Base-by-base conservation (phyloP, 139 green algal species). In the Ulvella scutata region DNA sequence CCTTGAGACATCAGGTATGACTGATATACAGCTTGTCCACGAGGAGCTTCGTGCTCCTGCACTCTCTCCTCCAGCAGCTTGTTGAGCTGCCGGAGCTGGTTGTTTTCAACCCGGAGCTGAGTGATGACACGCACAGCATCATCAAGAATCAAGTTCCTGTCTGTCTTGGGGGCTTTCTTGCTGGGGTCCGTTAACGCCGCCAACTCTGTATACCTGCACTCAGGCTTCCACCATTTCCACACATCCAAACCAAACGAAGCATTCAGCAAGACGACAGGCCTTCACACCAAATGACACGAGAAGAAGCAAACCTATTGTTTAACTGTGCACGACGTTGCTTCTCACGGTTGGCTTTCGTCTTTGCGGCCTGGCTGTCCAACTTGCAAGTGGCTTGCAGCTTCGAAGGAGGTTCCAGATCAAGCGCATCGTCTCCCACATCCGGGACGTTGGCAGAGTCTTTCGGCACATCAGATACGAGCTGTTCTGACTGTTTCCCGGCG, bases 61-160 rank as follows among this genome's bases (percentile, higher is more conserved):
- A 88, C 84, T 21, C 83, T 81, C 74, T 90, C 84, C 86, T 93
- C 90, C 0, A 93, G 82, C 37, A 93, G 90, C 81, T 91, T 92
- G 78, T 92, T 90, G 17, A 90, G 81, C 61, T 90, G 82, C 72
- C 74, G 75, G 7, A 92, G 86, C 80, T 91, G 82, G 28, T 83
- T 75, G 77, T 86, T 87, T 75, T 93, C 87, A 3, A 84, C 76
- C 10, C 78, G 77, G 4, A 90, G 67, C 62, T 88, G 82, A 73
- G 77, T 72, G 20, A 93, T 77, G n/a, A 85, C 82, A 37, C 83
- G 82, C 73, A 93, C 87, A 2, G 86, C 83, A 43, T 93, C 88
- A 3, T 35, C 72, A 33, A 93, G 79, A 34, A 93, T 87, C 10
- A 80, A 84, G 20, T 81, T 79, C 77, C 90, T 92, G 79, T 93